Evolutionary conservation across 768 basidiomycete genomes (phyloP), one percentile per base, ranked within the genome.

Genomic region (Pisolithus sp.): DNA sequence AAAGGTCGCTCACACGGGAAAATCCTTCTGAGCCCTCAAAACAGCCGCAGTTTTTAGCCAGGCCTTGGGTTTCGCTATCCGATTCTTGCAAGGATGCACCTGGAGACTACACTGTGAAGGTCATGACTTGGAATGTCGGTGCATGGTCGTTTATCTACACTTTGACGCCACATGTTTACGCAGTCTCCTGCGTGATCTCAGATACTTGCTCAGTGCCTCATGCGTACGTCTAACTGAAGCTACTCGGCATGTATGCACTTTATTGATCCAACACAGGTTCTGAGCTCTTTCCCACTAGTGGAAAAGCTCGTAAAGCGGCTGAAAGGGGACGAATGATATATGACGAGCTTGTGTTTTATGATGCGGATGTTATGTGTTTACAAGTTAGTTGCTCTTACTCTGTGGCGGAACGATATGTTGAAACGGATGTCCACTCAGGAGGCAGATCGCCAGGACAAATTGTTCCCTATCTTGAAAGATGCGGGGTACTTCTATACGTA

Each of bases 111-210:
- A 13, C 56, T 24, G 53, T 83, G 54, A 87, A 74, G 61, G 64
- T 93, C 46, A 73, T 89, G 72, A 86, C 86, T 5, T 93, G 89
- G 89, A 93, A 93, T 73, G 87, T 92, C 53, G 56, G 87, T 83
- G 46, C 26, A 46, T 46, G 42, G 18, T 36, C 20, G 23, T 48
- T n/a, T 39, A 44, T 52, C 28, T 30, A 28, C 23, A 15, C n/a
- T 15, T 45, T 12, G 12, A 47, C 18, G 30, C 23, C 28, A 26
- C 39, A 50, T 15, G 39, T 47, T 57, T 37, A 30, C 36, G 3
- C n/a, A 42, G 49, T 43, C 50, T 48, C 36, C 31, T 34, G 12
- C 15, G 42, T 30, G 49, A 49, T 45, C 53, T 17, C 61, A 90
- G 88, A 66, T 90, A 45, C 76, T 92, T 24, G 89, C 89, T 0